Evolutionary conservation across 1,284 basidiomycete species (phyloP), one percentile per base, ranked within the genome.

Genomic region (Cerioporus squamosus): DNA sequence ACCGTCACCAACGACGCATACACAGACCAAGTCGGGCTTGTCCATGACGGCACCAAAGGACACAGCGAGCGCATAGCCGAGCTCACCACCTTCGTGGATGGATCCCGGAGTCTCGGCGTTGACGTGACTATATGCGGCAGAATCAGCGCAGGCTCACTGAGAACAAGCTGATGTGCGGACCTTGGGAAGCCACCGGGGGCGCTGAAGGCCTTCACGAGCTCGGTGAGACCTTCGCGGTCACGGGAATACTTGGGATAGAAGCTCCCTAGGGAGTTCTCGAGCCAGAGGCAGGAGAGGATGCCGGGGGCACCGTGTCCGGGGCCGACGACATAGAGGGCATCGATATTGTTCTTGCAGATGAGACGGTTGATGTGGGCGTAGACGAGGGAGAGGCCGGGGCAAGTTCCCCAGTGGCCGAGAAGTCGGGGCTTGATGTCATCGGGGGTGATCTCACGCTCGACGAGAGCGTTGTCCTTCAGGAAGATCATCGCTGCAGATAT

Each of bases 1-100:
- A 36, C 94, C 94, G 62, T 95, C 94, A 36, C 94, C 94, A 20
- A 96, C 78, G 38, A 96, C 81, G 61, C 87, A 91, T 46, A 88
- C 82, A 17, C 90, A 85, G 64, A 95, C 83, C 20, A 93, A 84
- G 68, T 95, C 83, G 9, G 93, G 94, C 60, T 91, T 90, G 74
- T 96, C 94, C 91, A 96, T 94, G 65, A 94, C 83, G 17, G 88
- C 86, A 38, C 91, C 91, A 66, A 92, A 95, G 0, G 93, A 84
- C 10, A 94, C 93, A 36, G 87, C 81, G 42, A 96, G 84, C 0
- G 93, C 91, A 66, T 94, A 94, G 15, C 93, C 93, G n/a, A 95
- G 82, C 72, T 95, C 94, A 38, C 94, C 88, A 55, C 94, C 94
- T 75, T 97, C 94, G 67, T 96, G 94, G 62, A 96, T 94, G 3